These are phyloP conservation scores for Geosiphon pyriformis DNA, from an alignment of 192 early-diverging fungal species.

Conservation along the genomic window DNA sequence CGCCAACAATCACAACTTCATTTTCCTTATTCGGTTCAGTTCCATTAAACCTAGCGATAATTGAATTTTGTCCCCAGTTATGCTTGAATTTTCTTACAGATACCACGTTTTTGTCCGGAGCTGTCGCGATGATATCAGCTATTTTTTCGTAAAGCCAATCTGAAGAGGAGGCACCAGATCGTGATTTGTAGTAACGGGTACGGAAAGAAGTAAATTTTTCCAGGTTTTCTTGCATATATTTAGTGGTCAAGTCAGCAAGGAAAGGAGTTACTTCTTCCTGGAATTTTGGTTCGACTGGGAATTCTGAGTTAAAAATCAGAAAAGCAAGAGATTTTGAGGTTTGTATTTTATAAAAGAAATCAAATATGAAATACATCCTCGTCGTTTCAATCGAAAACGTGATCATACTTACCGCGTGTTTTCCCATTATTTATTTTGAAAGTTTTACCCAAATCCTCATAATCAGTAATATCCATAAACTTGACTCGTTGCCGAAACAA, in stretches of 20 bases:
- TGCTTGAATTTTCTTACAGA: conserved; percentile 76
- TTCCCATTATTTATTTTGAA: neutral
- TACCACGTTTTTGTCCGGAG: conserved; percentile 39
- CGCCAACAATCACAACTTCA: conserved; percentile 74
- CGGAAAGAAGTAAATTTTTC: conserved; percentile 75
- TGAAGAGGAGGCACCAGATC: conserved; percentile 59
- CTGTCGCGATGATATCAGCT: conserved; percentile 35
- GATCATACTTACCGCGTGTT: neutral
- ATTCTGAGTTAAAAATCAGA: conserved; percentile 25
- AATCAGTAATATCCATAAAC: conserved; percentile 90
- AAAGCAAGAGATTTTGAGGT: neutral
- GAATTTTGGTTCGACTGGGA: conserved; percentile 52
- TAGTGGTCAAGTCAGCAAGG: conserved; percentile 55
- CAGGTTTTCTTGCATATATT: conserved; percentile 64
- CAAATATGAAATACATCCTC: no score
- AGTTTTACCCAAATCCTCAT: conserved; percentile 40
- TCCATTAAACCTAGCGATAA: conserved; percentile 73
- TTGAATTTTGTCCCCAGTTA: conserved; percentile 76
- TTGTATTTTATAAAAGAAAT: no score
- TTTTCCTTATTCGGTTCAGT: conserved; percentile 37
- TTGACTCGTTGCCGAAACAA: conserved; percentile 60
- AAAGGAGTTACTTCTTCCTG: conserved; percentile 56
- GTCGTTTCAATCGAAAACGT: no score
- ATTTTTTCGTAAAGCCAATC: conserved; percentile 65
- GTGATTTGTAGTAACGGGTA: conserved; percentile 85